Percentiles rank a stretch among this genome's conserved stretches.
Evolutionary conservation across 179 eudicot species (phyloP).

Genomic region (Gypsophila paniculata): DNA sequence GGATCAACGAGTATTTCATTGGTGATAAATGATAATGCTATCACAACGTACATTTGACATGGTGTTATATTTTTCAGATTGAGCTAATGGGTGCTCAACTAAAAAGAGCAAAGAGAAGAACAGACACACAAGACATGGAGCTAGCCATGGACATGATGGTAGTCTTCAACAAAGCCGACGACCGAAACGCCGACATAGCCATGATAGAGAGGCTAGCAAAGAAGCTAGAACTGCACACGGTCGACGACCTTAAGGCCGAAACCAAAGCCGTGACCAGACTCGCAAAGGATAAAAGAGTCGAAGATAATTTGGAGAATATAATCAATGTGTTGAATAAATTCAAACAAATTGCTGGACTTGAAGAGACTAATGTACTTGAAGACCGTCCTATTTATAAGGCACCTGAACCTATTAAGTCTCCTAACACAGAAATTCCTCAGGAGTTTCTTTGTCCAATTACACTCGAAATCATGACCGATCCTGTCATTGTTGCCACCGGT

Average conservation of each 20-base stretch:
- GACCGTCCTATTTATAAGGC: conserved; percentile 34
- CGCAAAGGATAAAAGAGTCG: conserved; percentile 37
- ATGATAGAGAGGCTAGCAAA: conserved; percentile 62
- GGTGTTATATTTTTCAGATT: conserved; percentile 32
- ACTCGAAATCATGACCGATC: conserved; percentile 71
- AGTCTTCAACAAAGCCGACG: conserved; percentile 45
- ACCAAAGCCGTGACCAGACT: conserved; percentile 42
- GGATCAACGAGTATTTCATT: no score
- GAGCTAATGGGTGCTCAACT: conserved; percentile 55
- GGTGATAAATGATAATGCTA: no score
- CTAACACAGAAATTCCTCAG: conserved; percentile 40
- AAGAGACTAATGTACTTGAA: conserved; percentile 33
- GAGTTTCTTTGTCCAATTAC: conserved; percentile 79
- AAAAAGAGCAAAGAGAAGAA: conserved; percentile 50
- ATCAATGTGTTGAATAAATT: conserved; percentile 47
- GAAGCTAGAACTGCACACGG: conserved; percentile 41
- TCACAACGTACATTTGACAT: no score
- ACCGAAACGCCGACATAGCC: conserved; percentile 56
- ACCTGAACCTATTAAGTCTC: conserved; percentile 27
- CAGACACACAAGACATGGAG: conserved; percentile 74
- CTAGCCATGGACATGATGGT: conserved; percentile 74
- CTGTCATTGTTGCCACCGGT: conserved; percentile 74
- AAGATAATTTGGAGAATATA: conserved; percentile 42
- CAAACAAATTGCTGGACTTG: conserved; percentile 52
- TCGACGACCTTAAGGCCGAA: conserved; percentile 44